Percentiles rank a stretch among this genome's conserved stretches.
These are phyloP conservation scores for Lepidium campestre DNA, from an alignment of 441 rosid genomes.

Conservation along the genomic window DNA sequence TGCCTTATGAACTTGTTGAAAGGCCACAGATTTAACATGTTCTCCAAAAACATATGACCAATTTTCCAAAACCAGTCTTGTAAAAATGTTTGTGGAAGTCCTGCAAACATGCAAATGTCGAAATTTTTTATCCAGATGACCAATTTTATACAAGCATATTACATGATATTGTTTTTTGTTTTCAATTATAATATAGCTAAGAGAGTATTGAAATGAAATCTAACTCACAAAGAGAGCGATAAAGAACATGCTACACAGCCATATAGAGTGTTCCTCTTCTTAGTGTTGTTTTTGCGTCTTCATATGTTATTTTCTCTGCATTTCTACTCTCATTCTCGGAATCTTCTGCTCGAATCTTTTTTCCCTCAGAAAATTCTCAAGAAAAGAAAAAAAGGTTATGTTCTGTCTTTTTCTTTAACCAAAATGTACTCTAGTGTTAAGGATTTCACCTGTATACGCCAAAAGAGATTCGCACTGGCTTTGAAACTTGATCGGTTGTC, in stretches of 20 bases:
- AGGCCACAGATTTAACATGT: not conserved
- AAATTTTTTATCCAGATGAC: constrained; percentile 38
- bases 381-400: too few relatives aligned
- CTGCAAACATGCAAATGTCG: not conserved
- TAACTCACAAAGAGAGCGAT: constrained; percentile 34
- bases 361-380: constrained; percentile 32
- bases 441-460: constrained; percentile 16
- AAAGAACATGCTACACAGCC: constrained; percentile 48
- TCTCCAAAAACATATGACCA: not conserved
- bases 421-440: not conserved
- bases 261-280: constrained; percentile 44
- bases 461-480: constrained; percentile 6
- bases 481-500: not conserved
- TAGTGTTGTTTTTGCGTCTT: constrained; percentile 30
- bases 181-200: not conserved
- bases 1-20: not conserved
- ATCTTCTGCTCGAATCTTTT: constrained; percentile 44
- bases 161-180: constrained; percentile 26
- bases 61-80: constrained; percentile 5
- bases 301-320: constrained; percentile 42
- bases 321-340: constrained; percentile 36
- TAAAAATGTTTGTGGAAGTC: not conserved
- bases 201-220: not conserved
- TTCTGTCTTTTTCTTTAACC: not conserved
- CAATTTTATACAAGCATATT: constrained; percentile 52